Percentiles rank a stretch among this genome's conserved stretches.
Evolutionary conservation across 345 rosid species (phyloP).

Genomic region (Populus deltoides): DNA sequence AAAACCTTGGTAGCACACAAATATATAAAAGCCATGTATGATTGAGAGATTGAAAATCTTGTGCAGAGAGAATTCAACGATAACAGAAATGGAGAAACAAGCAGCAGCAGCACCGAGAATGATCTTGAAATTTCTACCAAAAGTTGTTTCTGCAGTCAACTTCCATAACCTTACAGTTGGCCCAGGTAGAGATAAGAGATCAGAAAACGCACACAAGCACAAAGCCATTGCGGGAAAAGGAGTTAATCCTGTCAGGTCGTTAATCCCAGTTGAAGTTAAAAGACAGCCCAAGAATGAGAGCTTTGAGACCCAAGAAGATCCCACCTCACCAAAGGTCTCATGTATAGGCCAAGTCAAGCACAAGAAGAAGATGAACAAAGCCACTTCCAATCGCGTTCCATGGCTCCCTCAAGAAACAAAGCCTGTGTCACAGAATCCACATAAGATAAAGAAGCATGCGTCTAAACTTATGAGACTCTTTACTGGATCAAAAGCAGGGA

Average conservation of each 20-base stretch:
- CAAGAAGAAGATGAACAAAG: constrained; percentile 32
- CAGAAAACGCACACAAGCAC: constrained; percentile 18
- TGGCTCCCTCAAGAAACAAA: constrained; percentile 20
- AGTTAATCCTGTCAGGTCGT: constrained; percentile 52
- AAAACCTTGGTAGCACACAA: not conserved
- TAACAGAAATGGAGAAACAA: constrained; percentile 36
- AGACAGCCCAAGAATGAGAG: constrained; percentile 37
- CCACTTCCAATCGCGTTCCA: not conserved
- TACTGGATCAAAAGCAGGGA: constrained; percentile 11
- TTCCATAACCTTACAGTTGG: constrained; percentile 63
- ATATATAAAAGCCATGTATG: not conserved
- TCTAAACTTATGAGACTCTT: constrained; percentile 49
- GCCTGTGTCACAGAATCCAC: not conserved
- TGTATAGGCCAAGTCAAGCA: constrained; percentile 92
- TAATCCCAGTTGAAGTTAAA: constrained; percentile 62
- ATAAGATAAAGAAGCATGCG: constrained; percentile 27
- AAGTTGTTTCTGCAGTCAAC: constrained; percentile 44
- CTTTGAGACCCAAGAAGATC: constrained; percentile 43
- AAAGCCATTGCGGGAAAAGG: constrained; percentile 33
- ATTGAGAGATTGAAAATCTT: not conserved
- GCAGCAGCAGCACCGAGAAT: constrained; percentile 22
- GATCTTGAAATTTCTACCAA: constrained; percentile 57
- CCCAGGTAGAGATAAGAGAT: constrained; percentile 51
- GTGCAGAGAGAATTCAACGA: not conserved
- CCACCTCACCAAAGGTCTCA: constrained; percentile 83